Conservation (phyloP, 306 rosid genomes). For the Quercus gilva region DNA sequence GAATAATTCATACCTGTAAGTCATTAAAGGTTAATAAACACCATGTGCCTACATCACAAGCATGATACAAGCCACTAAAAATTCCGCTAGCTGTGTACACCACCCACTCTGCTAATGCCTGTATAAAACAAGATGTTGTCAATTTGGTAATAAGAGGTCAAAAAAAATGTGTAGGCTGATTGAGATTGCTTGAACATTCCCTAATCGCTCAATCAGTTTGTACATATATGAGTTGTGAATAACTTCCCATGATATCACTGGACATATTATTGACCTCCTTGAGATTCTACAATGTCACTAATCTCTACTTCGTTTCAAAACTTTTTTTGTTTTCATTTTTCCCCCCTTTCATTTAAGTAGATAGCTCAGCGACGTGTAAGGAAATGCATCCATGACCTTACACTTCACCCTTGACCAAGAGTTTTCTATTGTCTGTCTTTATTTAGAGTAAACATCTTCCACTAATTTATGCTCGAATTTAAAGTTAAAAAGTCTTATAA, state of each 20-base stretch:
- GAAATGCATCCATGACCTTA: background rate
- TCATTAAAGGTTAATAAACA: constrained; percentile 64
- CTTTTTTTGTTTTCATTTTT: no score
- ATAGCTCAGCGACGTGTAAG: background rate
- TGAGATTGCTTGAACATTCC: background rate
- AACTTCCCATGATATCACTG: background rate
- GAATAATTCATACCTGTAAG: constrained; percentile 62
- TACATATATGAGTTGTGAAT: background rate
- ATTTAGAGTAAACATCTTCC: background rate
- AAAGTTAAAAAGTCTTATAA: background rate
- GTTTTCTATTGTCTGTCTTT: background rate
- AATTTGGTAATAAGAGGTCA: constrained; percentile 9
- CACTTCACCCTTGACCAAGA: background rate
- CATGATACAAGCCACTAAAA: constrained; percentile 86
- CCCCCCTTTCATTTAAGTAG: background rate
- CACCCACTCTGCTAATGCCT: constrained; percentile 94
- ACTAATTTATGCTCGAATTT: background rate
- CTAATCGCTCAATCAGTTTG: background rate
- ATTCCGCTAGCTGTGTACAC: constrained; percentile 83
- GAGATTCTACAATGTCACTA: background rate
- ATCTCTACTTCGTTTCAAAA: background rate
- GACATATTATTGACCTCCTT: background rate
- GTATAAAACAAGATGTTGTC: constrained; percentile 30
- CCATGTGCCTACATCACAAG: constrained; percentile 98
- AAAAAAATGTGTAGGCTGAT: background rate